Evolutionary conservation across 1,284 basidiomycete species (phyloP), one percentile per base, ranked within the genome.

Genomic region (Malassezia cuniculi): DNA sequence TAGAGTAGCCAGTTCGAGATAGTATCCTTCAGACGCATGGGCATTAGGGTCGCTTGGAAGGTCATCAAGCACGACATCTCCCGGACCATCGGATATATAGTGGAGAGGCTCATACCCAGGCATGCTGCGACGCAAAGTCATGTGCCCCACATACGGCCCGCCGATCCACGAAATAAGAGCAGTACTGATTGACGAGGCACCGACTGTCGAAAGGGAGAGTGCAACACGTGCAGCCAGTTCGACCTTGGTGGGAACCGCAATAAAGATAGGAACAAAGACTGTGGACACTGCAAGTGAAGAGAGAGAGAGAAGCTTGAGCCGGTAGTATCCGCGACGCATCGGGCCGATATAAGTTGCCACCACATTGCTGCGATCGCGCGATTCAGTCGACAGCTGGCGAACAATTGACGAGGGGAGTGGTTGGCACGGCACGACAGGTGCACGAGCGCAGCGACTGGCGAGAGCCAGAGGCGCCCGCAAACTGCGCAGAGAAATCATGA

Each of bases 251-350:
- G 85, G 81, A 42, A 85, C 73, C 30, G 84, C 66, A 63, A 87
- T 79, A 42, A 89, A 76, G 68, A 86, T 76, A 1, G 84, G 84
- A 0, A 80, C 73, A 54, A 86, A 71, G 3, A 76, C 71, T 36
- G 72, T 69, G n/a, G 81, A 79, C 31, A 85, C 74, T 4, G 73
- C 73, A 34, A 87, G 73, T 2, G 83, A 85, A 28, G 77, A 76
- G 2, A 87, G 69, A 7, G 84, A 86, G 69, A 87, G 85, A 17
- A 84, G 69, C 62, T 87, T 87, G 40, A 85, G 73, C 6, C 77
- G 75, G 31, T 76, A 75, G 69, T 83, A 85, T 0, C 81, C 81
- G 31, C 70, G 60, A 0, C 78, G 68, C 30, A 86, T 70, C 2
- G 84, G 83, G 0, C 82, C 84, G 45, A 42, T 30, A 41, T 70